These are phyloP conservation scores for Didymella pomorum DNA, from an alignment of 2,329 filamentous ascomycete genomes.

Conservation along the genomic window DNA sequence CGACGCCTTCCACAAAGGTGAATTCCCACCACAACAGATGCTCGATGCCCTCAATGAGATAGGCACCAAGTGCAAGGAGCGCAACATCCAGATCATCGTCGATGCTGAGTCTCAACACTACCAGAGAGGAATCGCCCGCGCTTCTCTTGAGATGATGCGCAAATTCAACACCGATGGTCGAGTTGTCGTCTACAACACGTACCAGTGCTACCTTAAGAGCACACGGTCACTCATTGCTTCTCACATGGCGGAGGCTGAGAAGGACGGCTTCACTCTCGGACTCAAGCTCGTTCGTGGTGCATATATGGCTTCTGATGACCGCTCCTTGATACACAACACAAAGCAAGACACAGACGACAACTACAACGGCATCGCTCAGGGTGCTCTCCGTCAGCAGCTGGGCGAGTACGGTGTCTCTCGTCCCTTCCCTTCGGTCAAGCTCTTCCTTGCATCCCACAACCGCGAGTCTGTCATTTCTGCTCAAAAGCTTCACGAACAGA, in stretches of 20 bases:
- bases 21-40: constrained; percentile 53
- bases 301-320: constrained; percentile 62
- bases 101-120: constrained; percentile 59
- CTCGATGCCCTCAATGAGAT: constrained; percentile 54
- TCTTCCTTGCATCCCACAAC: constrained; percentile 87
- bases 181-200: constrained; percentile 73
- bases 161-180: constrained; percentile 58
- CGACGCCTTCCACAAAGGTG: constrained; percentile 48
- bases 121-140: constrained; percentile 58
- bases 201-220: constrained; percentile 65
- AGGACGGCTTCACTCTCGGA: constrained; percentile 62
- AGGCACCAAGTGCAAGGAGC: constrained; percentile 50
- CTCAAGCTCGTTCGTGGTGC: constrained; percentile 67
- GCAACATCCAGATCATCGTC: constrained; percentile 55
- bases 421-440: constrained; percentile 55
- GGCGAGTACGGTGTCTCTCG: constrained; percentile 33
- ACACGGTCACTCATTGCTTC: constrained; percentile 53
- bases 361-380: constrained; percentile 73
- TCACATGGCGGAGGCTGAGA: constrained; percentile 57
- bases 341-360: constrained; percentile 65
- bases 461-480: constrained; percentile 69
- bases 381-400: constrained; percentile 50
- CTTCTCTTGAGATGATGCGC: constrained; percentile 63
- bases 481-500: constrained; percentile 57
- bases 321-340: constrained; percentile 61